phyloP scores from a whole-genome alignment of 495 filamentous ascomycete genomes.

The Echria macrotheca region DNA sequence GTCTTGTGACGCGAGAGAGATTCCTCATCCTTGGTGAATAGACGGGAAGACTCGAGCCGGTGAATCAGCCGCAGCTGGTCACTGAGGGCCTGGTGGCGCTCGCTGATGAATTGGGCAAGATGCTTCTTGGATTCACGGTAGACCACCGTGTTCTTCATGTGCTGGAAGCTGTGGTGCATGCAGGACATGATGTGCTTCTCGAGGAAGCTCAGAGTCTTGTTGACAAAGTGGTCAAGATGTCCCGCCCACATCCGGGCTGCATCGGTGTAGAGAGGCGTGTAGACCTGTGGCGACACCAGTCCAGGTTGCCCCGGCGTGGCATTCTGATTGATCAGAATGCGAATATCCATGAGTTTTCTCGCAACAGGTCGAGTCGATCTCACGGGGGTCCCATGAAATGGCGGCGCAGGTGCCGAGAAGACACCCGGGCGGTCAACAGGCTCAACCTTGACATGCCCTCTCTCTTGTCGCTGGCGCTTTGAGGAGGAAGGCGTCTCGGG shows the following conservation, averaged over 20 bases:
- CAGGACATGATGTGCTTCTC: slow-evolving; percentile 23
- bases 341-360: slow-evolving; percentile 27
- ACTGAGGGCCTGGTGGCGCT: slow-evolving; percentile 20
- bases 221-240: slow-evolving; percentile 30
- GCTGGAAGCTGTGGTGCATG: slow-evolving; percentile 31
- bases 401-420: not conserved
- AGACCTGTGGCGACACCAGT: slow-evolving; percentile 36
- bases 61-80: slow-evolving; percentile 30
- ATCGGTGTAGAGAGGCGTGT: slow-evolving; percentile 33
- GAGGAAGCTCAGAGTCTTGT: slow-evolving; percentile 30
- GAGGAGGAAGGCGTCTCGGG: slow-evolving; percentile 5
- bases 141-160: slow-evolving; percentile 34
- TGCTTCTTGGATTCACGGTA: slow-evolving; percentile 32
- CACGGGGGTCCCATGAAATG: not conserved
- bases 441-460: slow-evolving; percentile 25
- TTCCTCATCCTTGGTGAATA: slow-evolving; percentile 39
- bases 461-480: slow-evolving; percentile 21
- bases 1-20: slow-evolving; percentile 33
- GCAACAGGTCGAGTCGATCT: slow-evolving; percentile 13
- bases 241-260: slow-evolving; percentile 33
- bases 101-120: slow-evolving; percentile 30
- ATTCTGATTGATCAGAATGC: slow-evolving; percentile 28
- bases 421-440: not conserved
- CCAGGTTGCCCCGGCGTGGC: slow-evolving; percentile 41
- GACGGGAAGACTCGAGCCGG: slow-evolving; percentile 32